Base-by-base conservation (phyloP, 305 asterid genomes). In the Fraxinus floribunda region DNA sequence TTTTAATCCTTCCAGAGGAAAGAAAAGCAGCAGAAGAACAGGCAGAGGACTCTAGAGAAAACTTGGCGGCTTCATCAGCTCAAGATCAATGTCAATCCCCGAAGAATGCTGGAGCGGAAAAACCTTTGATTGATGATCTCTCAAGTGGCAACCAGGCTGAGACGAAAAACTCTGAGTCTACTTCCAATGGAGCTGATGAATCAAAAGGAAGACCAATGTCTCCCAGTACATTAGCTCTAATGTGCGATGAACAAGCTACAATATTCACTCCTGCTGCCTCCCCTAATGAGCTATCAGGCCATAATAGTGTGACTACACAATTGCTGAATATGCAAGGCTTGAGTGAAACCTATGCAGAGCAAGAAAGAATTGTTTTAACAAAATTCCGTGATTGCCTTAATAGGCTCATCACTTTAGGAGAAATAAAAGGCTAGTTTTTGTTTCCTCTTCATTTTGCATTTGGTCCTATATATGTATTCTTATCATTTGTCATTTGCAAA, bases 311-410 rank as follows among this genome's bases (percentile, higher is more conserved):
- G 32, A 80, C 91, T 57, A 88, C 95, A 75, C 93, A 91, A 84
- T 70, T 86, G 86, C 85, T 89, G 34, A 86, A 79, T 52, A 93
- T 92, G 79, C 91, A 90, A 89, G 93, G 89, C 84, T 76, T 79
- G 79, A 82, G 91, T 9, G 98, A 91, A 87, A 83, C 88, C 38
- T 94, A 91, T 73, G 90, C 90, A 57, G 98, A 95, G 84, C 99
- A 97, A 89, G 99, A 97, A 89, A 93, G 96, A 89, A 90, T 93
- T 32, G 90, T 93, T 80, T 89, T 97, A 89, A 91, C 95, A 55
- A 90, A 90, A 91, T 95, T 97, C 79, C 93, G 98, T 79, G 99
- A 97, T 82, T 97, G 98, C 89, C 99, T 97, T 41, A 92, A 93
- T 85, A 88, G 91, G 81, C 99, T 97, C 83, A 90, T 95, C 89